Conservation (phyloP, 2,329 filamentous ascomycete genomes). For the Claviceps monticola region DNA sequence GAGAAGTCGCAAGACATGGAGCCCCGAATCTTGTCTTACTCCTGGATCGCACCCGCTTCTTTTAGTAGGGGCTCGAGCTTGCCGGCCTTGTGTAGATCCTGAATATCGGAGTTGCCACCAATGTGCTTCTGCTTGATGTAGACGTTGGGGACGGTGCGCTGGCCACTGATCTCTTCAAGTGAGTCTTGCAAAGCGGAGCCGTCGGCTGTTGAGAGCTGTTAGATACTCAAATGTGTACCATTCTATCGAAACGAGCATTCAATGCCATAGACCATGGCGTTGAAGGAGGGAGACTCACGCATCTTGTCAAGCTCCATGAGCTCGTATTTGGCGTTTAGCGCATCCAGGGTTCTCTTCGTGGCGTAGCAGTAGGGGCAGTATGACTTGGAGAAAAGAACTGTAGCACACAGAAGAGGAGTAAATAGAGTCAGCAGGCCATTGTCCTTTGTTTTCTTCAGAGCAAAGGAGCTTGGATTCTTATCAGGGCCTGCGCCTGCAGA, state of each 20-base stretch:
- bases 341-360: slow-evolving; percentile 61
- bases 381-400: slow-evolving; percentile 91
- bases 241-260: too few species aligned
- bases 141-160: slow-evolving; percentile 89
- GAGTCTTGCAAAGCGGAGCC: slow-evolving; percentile 72
- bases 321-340: slow-evolving; percentile 58
- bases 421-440: background rate
- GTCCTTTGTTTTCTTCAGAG: too few species aligned
- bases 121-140: slow-evolving; percentile 87
- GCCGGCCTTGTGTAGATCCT: slow-evolving; percentile 36
- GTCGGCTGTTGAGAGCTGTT: slow-evolving; percentile 44
- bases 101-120: slow-evolving; percentile 85
- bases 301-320: slow-evolving; percentile 67
- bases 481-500: too few species aligned
- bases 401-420: background rate
- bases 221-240: background rate
- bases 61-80: slow-evolving; percentile 27
- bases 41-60: slow-evolving; percentile 28
- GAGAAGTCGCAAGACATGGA: background rate
- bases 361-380: slow-evolving; percentile 88
- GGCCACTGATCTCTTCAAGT: slow-evolving; percentile 64
- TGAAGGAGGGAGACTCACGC: slow-evolving; percentile 33
- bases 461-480: too few species aligned
- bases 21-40: slow-evolving; percentile 17
- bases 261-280: background rate